Evolutionary conservation across 208 protist species (phyloP).

Genomic region (Trypanosoma melophagium): DNA sequence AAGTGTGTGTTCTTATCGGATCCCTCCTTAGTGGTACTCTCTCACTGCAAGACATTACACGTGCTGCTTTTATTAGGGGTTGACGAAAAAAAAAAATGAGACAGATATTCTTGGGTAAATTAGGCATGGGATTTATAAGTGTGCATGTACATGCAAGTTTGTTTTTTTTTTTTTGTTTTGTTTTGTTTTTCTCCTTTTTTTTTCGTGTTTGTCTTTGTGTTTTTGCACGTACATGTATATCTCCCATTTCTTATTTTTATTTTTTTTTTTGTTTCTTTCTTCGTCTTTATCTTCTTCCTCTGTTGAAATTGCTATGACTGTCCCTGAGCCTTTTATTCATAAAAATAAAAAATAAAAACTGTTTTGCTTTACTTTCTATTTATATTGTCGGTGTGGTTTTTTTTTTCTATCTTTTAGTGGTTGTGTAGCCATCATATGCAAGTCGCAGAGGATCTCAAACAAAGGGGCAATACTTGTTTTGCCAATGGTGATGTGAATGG

Average conservation of each 20-base stretch:
- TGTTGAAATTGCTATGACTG: not conserved
- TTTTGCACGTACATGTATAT: too few species aligned
- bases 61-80: not conserved
- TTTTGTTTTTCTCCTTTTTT: too few species aligned
- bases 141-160: too few species aligned
- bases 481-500: constrained; percentile 32
- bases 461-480: constrained; percentile 62
- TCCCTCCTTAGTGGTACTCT: constrained; percentile 15
- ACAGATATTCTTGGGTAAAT: not conserved
- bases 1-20: not conserved
- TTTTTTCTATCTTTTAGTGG: not conserved
- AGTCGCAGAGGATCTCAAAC: constrained; percentile 39
- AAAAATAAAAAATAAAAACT: constrained; percentile 10
- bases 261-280: not conserved
- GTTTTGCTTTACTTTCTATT: not conserved
- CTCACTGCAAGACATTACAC: not conserved
- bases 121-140: too few species aligned
- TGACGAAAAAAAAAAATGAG: too few species aligned
- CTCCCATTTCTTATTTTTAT: too few species aligned
- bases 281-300: not conserved
- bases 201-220: too few species aligned
- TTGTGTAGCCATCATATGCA: constrained; percentile 25
- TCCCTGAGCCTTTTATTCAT: not conserved
- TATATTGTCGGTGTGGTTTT: constrained; percentile 13
- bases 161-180: too few species aligned